Conservation (phyloP, 148 eudicot genomes). For the Cornus suecica region DNA sequence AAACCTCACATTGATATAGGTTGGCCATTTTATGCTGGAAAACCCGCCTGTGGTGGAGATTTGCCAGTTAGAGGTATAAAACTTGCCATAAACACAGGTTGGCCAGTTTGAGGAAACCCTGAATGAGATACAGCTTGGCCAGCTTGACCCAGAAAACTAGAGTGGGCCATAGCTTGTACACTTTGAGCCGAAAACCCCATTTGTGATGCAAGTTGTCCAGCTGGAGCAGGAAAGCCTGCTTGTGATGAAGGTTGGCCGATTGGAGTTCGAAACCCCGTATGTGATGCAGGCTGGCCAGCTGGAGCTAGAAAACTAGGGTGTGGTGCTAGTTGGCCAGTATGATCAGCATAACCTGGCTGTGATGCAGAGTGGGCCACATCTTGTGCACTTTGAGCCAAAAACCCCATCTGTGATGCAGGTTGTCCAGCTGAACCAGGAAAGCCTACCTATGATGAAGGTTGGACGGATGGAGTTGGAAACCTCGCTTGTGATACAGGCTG, state of each 20-base stretch:
- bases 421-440: conserved; percentile 24
- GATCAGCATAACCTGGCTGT: conserved; percentile 32
- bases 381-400: conserved; percentile 23
- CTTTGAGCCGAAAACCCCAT: conserved; percentile 26
- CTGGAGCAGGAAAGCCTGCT: conserved; percentile 25
- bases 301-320: conserved; percentile 27
- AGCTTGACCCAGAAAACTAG: conserved; percentile 24
- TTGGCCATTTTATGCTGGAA: conserved; percentile 16
- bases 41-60: too few relatives aligned
- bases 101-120: conserved; percentile 23
- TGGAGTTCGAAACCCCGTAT: conserved; percentile 23
- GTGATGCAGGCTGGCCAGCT: conserved; percentile 16
- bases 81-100: not conserved
- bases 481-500: conserved; percentile 16
- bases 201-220: conserved; percentile 21
- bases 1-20: not conserved
- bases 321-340: conserved; percentile 14
- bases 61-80: too few relatives aligned
- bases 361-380: conserved; percentile 21
- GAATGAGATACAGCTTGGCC: conserved; percentile 28
- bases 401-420: conserved; percentile 17
- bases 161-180: conserved; percentile 13
- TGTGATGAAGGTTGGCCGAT: conserved; percentile 23
- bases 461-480: conserved; percentile 19
- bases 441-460: conserved; percentile 32